Evolutionary conservation across 495 filamentous ascomycete genomes (phyloP), one percentile per base, ranked within the genome.

Genomic region (Parathielavia hyrcaniae): DNA sequence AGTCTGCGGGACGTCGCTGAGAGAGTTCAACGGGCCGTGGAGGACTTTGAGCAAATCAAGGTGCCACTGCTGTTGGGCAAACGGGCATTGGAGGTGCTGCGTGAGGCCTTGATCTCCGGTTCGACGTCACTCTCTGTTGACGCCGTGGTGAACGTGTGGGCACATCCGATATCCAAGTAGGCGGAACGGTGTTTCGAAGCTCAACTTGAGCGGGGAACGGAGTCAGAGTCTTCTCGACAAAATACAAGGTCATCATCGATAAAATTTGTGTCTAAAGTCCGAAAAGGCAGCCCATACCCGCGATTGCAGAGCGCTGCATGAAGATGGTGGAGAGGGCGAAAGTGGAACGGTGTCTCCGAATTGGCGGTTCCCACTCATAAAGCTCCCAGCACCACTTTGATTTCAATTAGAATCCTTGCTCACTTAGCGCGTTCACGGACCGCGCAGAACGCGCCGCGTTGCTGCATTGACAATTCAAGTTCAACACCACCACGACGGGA

Each of bases 21-120:
- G 52, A 75, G 75, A 51, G 67, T 86, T 36, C 64, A 67, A 38
- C 70, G 73, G 32, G 80, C 79, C 8, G 76, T 81, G 13, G 78
- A 81, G 7, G 69, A 75, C 64, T 82, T 81, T 16, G 71, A 75
- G 56, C 62, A 70, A 47, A 59, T 77, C 19, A 75, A 73, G 62
- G 64, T 63, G 43, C 73, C 75, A 10, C 40, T 77, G 49, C 71
- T 67, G 43, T 61, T 78, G 43, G 74, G 73, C 16, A 67, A 49
- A 52, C 67, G 70, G 65, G 72, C 74, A 14, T 63, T 71, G 26
- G 72, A 57, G 32, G 58, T 77, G 34, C 61, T 74, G n/a, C 62
- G 59, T 5, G 57, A 73, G 19, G 71, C 68, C 10, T 41, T 63
- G 22, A 50, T 62, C 30, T 58, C 62, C 32, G 59, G 52, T 10